Conservation (phyloP, 495 filamentous ascomycete species). For the Trichoderma parareesei region DNA sequence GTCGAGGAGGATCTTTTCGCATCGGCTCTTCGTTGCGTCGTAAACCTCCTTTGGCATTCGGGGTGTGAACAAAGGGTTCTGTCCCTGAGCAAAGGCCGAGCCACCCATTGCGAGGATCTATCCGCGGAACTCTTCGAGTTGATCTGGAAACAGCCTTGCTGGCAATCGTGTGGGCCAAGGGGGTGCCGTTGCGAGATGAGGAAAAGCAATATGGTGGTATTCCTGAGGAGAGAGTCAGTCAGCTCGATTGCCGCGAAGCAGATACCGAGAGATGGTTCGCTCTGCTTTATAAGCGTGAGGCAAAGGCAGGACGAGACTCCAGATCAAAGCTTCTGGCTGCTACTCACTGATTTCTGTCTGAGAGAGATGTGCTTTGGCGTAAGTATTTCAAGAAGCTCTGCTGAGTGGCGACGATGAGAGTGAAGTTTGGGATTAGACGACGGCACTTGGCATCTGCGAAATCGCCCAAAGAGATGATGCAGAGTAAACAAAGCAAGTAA, state of each 20-base stretch:
- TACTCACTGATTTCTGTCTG: neutral
- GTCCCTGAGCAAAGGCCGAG: conserved; percentile 39
- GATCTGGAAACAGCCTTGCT: neutral
- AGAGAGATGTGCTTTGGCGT: neutral
- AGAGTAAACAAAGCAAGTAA: neutral
- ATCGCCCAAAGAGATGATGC: neutral
- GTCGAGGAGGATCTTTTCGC: conserved; percentile 31
- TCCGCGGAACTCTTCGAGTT: no score
- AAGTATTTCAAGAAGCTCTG: neutral
- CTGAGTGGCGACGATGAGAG: neutral
- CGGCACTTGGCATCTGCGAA: neutral
- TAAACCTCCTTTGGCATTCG: conserved; percentile 49
- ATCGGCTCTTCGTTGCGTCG: conserved; percentile 28
- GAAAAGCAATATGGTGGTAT: neutral
- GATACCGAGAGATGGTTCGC: neutral
- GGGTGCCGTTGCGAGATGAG: no score
- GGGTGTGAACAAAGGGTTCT: conserved; percentile 42
- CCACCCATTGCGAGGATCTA: conserved; percentile 45
- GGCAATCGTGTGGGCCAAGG: no score
- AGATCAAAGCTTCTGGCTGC: neutral
- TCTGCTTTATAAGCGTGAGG: neutral
- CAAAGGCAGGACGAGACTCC: neutral
- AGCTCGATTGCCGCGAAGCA: neutral
- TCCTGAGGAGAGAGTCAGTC: neutral
- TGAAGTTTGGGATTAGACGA: neutral